phyloP scores from a whole-genome alignment of 306 rosid species.

The Coriaria nepalensis region DNA sequence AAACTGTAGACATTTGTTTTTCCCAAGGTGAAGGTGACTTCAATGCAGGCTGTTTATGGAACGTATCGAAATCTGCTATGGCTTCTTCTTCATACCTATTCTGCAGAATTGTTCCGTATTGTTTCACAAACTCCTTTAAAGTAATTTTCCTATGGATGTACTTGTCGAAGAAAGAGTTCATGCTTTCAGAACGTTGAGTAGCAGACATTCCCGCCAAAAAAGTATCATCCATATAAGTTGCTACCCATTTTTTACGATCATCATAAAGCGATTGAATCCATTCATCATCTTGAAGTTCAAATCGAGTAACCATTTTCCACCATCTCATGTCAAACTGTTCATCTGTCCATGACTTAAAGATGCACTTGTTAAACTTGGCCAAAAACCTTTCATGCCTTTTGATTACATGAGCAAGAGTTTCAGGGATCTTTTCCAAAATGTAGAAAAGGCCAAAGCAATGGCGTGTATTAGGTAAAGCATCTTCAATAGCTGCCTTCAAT shows the following conservation, averaged over 20 bases:
- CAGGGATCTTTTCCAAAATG: constrained; percentile 67
- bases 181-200: constrained; percentile 67
- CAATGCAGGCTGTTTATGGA: constrained; percentile 87
- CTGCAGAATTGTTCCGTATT: constrained; percentile 67
- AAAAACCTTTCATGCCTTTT: constrained; percentile 52
- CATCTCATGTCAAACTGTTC: constrained; percentile 83
- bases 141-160: constrained; percentile 79
- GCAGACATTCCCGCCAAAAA: constrained; percentile 83
- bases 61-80: constrained; percentile 83
- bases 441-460: constrained; percentile 82
- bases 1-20: constrained; percentile 79
- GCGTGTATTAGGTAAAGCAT: constrained; percentile 58
- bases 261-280: constrained; percentile 64
- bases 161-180: constrained; percentile 83
- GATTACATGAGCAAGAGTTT: constrained; percentile 52
- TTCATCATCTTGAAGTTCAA: constrained; percentile 60
- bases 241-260: constrained; percentile 83
- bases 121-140: constrained; percentile 73
- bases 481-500: constrained; percentile 61
- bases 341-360: constrained; percentile 72
- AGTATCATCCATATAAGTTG: constrained; percentile 52
- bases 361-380: constrained; percentile 61
- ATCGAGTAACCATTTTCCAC: constrained; percentile 78
- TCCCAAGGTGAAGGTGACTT: constrained; percentile 98
- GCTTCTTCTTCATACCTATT: constrained; percentile 81